A percentile compares a stretch with the other conserved stretches of the same genome.
phyloP scores from a whole-genome alignment of 2,329 filamentous ascomycete genomes.

The Botrytis galanthina region DNA sequence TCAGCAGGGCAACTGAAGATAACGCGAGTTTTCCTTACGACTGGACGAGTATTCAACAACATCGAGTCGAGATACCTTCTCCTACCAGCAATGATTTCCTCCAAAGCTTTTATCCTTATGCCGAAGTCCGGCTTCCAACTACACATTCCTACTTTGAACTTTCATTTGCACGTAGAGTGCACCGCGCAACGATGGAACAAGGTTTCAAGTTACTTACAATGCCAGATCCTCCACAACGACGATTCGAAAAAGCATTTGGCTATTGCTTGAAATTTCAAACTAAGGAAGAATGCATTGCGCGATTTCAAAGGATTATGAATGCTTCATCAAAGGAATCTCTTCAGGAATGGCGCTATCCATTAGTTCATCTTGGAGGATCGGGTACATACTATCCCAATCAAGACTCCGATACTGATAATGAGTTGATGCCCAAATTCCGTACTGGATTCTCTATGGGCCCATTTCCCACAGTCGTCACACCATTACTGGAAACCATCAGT shows the following conservation, averaged over 20 bases:
- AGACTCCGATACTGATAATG: slow-evolving; percentile 27
- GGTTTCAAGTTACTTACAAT: slow-evolving; percentile 57
- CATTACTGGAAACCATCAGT: slow-evolving; percentile 46
- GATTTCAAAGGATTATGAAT: slow-evolving; percentile 38
- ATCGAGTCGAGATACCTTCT: slow-evolving; percentile 30
- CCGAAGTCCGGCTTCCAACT: slow-evolving; percentile 45
- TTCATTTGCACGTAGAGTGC: slow-evolving; percentile 68
- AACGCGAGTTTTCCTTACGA: slow-evolving; percentile 55
- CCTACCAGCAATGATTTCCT: slow-evolving; percentile 35
- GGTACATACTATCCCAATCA: slow-evolving; percentile 59
- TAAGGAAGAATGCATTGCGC: slow-evolving; percentile 46
- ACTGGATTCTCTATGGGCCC: slow-evolving; percentile 49
- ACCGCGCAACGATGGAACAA: slow-evolving; percentile 62
- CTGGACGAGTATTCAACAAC: slow-evolving; percentile 35
- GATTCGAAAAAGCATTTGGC: slow-evolving; percentile 60
- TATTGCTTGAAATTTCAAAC: slow-evolving; percentile 64
- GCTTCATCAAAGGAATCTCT: slow-evolving; percentile 45
- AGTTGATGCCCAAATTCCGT: slow-evolving; percentile 34
- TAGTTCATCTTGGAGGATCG: slow-evolving; percentile 64
- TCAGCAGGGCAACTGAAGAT: slow-evolving; percentile 50
- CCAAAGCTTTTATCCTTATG: slow-evolving; percentile 34
- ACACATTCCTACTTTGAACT: slow-evolving; percentile 63
- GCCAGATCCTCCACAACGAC: slow-evolving; percentile 47
- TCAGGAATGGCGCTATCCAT: slow-evolving; percentile 58
- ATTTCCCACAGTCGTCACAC: slow-evolving; percentile 44